Evolutionary conservation across 179 eudicot genomes (phyloP), one percentile per base, ranked within the genome.

Genomic region (Nepenthes alata): DNA sequence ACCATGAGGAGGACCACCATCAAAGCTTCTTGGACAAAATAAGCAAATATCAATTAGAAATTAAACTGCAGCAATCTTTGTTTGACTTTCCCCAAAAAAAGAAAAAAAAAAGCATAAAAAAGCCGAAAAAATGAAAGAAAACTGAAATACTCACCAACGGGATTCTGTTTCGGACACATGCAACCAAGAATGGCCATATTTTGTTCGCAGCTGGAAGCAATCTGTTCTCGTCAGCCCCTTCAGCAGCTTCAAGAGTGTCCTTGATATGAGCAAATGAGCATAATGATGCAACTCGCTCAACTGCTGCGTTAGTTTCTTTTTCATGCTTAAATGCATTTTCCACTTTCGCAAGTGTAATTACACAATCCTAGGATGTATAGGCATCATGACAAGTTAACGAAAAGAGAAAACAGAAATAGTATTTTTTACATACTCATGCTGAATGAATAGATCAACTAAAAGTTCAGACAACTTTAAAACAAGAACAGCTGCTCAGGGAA

Each of bases 151-250:
- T 67, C 63, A 91, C 98, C 95, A 81, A 63, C 35, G 88, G 90
- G 70, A 75, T 77, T 75, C 74, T 75, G 72, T 81, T 89, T 69
- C 70, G 83, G 35, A 83, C 65, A 70, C 96, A 89, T 13, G 88
- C 74, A 67, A 93, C 81, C 73, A 89, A 67, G 69, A 80, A 93
- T 44, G 96, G 96, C 98, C 98, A 93, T 49, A 93, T 75, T 67
- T 81, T 89, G 70, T 93, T 93, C 83, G 84, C 77, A 59, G 93
- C 93, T 47, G 98, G 98, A 63, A 93, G 96, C 73, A 89, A 75
- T 75, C 93, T 79, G 62, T 89, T 93, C 67, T 93, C 98, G 57
- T 68, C 84, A 38, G 80, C 63, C 67, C 68, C 91, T 61, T 81
- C 91, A 54, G 82, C 79, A 34, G 86, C 79, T 57, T 80, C 89